These are phyloP conservation scores for Aspergillus floridensis DNA, from an alignment of 2,329 filamentous ascomycete genomes.

Conservation along the genomic window DNA sequence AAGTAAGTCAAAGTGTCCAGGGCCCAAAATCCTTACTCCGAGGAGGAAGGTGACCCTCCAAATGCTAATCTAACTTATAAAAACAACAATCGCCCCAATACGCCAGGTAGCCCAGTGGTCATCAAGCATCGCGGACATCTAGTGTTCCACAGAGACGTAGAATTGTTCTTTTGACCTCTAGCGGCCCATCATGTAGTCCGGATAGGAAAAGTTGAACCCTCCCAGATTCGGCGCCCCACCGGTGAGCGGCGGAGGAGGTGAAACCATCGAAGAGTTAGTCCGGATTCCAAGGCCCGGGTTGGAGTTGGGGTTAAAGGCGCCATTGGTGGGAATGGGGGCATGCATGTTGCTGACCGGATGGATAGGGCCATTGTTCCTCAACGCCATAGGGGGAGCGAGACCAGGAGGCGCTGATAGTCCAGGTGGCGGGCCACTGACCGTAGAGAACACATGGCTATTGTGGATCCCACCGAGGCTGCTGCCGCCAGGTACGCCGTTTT, in stretches of 20 bases:
- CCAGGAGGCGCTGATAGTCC: slow-evolving; percentile 75
- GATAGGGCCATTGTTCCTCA: slow-evolving; percentile 33
- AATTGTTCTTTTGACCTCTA: slow-evolving; percentile 24
- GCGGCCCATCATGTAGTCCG: slow-evolving; percentile 51
- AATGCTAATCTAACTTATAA: slow-evolving; percentile 43
- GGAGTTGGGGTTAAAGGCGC: slow-evolving; percentile 32
- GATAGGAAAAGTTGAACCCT: slow-evolving; percentile 41
- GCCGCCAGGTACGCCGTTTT: slow-evolving; percentile 56
- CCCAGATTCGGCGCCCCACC: slow-evolving; percentile 33
- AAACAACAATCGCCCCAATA: slow-evolving; percentile 35
- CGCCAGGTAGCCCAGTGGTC: slow-evolving; percentile 42
- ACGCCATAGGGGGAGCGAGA: slow-evolving; percentile 47
- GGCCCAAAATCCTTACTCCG: slow-evolving; percentile 37
- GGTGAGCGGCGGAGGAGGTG: slow-evolving; percentile 28
- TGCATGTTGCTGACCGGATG: slow-evolving; percentile 32
- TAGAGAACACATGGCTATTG: slow-evolving; percentile 60
- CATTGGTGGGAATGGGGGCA: slow-evolving; percentile 29
- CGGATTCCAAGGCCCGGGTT: slow-evolving; percentile 41
- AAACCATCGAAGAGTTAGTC: slow-evolving; percentile 32
- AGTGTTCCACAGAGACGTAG: slow-evolving; percentile 29
- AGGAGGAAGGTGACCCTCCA: slow-evolving; percentile 37
- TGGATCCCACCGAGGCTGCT: slow-evolving; percentile 55
- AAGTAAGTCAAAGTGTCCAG: slow-evolving; percentile 31
- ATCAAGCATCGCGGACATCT: slow-evolving; percentile 46
- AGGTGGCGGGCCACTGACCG: slow-evolving; percentile 74